phyloP scores from a whole-genome alignment of 345 rosid genomes.

The Hibiscus syriacus region DNA sequence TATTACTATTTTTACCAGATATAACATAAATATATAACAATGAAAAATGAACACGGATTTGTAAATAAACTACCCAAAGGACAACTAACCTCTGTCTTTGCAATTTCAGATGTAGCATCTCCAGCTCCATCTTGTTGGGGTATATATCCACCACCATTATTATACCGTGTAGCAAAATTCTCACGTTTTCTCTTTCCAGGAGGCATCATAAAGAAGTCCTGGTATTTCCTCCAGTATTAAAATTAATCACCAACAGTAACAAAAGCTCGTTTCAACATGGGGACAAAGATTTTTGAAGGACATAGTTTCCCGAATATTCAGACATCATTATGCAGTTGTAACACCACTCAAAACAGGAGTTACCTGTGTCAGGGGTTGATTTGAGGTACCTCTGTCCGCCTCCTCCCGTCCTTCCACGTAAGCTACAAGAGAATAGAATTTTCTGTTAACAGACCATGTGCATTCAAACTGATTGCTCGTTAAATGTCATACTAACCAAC shows the following conservation, averaged over 20 bases:
- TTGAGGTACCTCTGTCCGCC: slow-evolving; percentile 69
- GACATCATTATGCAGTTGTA: slow-evolving; percentile 6
- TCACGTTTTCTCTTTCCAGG: slow-evolving; percentile 95
- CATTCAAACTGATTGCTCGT: slow-evolving; percentile 1
- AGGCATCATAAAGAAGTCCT: slow-evolving; percentile 80
- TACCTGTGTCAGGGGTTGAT: slow-evolving; percentile 81
- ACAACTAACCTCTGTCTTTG: slow-evolving; percentile 28
- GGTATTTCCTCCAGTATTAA: slow-evolving; percentile 26
- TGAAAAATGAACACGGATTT: too few relatives aligned
- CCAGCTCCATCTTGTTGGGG: slow-evolving; percentile 98
- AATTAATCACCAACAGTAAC: slow-evolving; percentile 14
- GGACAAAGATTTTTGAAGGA: slow-evolving; percentile 1
- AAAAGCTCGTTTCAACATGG: slow-evolving; percentile 11
- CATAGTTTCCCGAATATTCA: slow-evolving; percentile 1
- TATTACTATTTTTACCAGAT: neutral
- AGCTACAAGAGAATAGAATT: slow-evolving; percentile 38
- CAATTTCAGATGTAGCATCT: slow-evolving; percentile 40
- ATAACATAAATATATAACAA: neutral
- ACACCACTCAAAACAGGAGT: slow-evolving; percentile 10
- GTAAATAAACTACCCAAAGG: too few relatives aligned
- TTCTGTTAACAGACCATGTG: slow-evolving; percentile 14
- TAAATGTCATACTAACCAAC: slow-evolving; percentile 61
- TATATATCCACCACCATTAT: slow-evolving; percentile 79
- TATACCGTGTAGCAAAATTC: slow-evolving; percentile 53
- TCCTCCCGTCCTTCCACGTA: slow-evolving; percentile 92